A percentile compares a stretch with the other conserved stretches of the same genome.
phyloP scores from a whole-genome alignment of 441 rosid genomes.

The Pelargonium myrrhifolium region DNA sequence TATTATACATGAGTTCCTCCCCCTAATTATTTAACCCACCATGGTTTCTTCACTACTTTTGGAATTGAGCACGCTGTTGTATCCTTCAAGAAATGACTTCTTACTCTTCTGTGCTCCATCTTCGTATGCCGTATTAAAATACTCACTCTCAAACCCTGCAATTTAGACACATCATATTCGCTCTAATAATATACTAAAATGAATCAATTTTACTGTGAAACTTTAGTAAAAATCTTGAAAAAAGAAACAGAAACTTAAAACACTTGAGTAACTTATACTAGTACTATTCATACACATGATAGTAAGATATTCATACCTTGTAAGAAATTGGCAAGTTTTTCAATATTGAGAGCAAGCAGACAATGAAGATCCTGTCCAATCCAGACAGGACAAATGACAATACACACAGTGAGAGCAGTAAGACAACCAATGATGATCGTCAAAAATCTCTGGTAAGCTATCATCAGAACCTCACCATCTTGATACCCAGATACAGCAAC shows the following conservation, averaged over 20 bases:
- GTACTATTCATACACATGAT: no score
- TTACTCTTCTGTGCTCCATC: background rate
- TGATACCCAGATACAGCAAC: conserved; percentile 22
- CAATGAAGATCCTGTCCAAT: conserved; percentile 26
- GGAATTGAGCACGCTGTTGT: conserved; percentile 20
- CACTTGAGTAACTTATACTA: no score
- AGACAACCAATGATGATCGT: conserved; percentile 23
- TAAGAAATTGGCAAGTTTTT: conserved; percentile 22
- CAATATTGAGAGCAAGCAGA: conserved; percentile 16
- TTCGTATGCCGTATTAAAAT: background rate
- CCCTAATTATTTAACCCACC: background rate
- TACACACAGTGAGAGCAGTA: conserved; percentile 2
- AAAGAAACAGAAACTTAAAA: background rate
- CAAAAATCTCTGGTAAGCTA: conserved; percentile 18
- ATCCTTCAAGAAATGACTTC: conserved; percentile 16
- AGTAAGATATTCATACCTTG: conserved; percentile 15
- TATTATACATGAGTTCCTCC: no score
- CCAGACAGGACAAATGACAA: conserved; percentile 25
- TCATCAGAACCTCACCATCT: conserved; percentile 9
- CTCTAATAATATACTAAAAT: no score
- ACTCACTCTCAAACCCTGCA: conserved; percentile 20
- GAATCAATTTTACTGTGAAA: no score
- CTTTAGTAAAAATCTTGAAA: background rate
- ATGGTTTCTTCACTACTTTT: conserved; percentile 17
- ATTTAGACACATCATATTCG: background rate